Base-by-base conservation (phyloP, 2,329 filamentous ascomycete genomes). In the Xylariaceae sp. region DNA sequence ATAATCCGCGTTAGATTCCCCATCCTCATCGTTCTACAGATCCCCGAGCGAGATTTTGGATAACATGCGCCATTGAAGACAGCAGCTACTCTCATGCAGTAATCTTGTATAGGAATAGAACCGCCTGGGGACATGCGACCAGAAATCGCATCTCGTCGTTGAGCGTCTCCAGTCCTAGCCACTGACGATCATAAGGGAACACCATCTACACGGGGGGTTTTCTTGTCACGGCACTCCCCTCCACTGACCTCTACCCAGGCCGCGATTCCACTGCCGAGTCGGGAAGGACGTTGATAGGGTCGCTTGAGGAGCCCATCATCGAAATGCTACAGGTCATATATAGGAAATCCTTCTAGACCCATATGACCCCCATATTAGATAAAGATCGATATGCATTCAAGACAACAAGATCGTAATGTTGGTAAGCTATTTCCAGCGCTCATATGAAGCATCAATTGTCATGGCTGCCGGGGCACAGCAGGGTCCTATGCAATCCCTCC, bases 291-390 rank as follows among this genome's bases (percentile, higher is more conserved):
- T 16, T 52, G 42, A 47, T 52, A 52, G 50, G 50, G 30, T 33
- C 41, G 41, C 49, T 45, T 44, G 26, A 26, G 18, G 10, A 13
- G 11, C 15, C 11, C n/a, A n/a, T 29, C 18, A 33, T 23, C 13
- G 16, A 42, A 24, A 45, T 48, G 39, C 40, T n/a, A 57, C 26
- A 54, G n/a, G 35, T 57, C 50, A 54, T 13, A 48, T 55, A 15
- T 44, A 24, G 47, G 21, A 42, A 50, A 10, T 24, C 18, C 47
- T 33, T 47, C 29, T 39, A 24, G 32, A 44, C 40, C 43, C 49
- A 42, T 32, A 26, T 43, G 43, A 52, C 53, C 48, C 32, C 37
- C 32, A 18, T 39, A 37, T 43, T 47, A 41, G 29, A 36, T 13
- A 39, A 6, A 44, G 52, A 55, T 51, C 41, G 47, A 24, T 36